Evolutionary conservation across 495 filamentous ascomycete species (phyloP), one percentile per base, ranked within the genome.

Genomic region (Penicillium macrosclerotiorum): DNA sequence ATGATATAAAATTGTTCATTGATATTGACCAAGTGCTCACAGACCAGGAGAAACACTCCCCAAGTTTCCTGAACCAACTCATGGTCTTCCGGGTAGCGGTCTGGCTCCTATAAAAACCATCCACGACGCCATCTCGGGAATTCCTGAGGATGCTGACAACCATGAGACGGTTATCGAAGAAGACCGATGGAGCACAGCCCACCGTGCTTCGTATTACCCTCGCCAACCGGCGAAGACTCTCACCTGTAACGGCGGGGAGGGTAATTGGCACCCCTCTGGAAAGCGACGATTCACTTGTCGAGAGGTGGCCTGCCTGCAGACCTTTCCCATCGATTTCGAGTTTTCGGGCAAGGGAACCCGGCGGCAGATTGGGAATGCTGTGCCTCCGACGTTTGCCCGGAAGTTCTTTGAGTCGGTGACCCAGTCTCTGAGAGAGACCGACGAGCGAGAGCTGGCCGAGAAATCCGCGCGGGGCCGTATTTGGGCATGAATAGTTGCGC

Each of bases 331-430:
- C 0, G 63, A 69, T 2, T 85, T 89, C 64, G 59, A 67, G 2
- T 95, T 95, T 49, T 54, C 64, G 0, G 32, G 42, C 0, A 44
- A 32, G 0, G 52, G 58, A 2, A 67, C 82, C 2, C 80, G 77
- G 45, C 84, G 74, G 51, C 88, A 93, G 57, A 88, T 96, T 49
- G 92, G 92, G 0, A 96, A 97, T 60, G 89, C 90, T 0, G 89
- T 94, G 5, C 88, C 90, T 0, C 83, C 91, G 0, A 48, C 63
- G 5, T 64, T 89, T 0, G 84, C 83, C 0, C 65, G 75, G 30
- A 70, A 73, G 0, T 44, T 94, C 0, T 86, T 83, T 52, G 49
- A 64, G 19, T 77, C 83, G 42, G 67, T 91, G 2, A 67, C 69
- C 17, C 69, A 61, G 22, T 76, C 77, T 31, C 52, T 93, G 18